Conservation (phyloP, 2,329 filamentous ascomycete species). For the Sporothrix phasma region DNA sequence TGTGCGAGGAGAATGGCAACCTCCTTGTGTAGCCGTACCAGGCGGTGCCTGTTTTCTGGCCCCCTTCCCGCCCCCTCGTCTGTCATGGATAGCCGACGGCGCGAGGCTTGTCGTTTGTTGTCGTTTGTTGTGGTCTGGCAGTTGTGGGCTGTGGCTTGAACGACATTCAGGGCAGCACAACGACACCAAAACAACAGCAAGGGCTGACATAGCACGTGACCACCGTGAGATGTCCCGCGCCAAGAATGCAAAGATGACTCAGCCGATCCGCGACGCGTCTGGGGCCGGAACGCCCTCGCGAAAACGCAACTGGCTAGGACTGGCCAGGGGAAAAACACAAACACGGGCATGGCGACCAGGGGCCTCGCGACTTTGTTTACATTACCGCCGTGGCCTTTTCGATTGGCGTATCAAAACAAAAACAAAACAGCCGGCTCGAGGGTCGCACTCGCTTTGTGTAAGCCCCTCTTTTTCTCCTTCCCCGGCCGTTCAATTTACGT, state of each 20-base stretch:
- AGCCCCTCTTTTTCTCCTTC: slow-evolving; percentile 9
- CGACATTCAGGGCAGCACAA: neutral
- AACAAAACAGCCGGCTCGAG: slow-evolving; percentile 10
- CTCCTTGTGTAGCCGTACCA: neutral
- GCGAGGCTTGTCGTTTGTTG: neutral
- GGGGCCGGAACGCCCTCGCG: neutral
- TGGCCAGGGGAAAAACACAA: neutral
- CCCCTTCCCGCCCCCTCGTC: neutral
- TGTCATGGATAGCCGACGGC: neutral
- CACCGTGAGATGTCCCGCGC: neutral
- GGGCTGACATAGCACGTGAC: neutral
- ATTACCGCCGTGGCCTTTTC: slow-evolving; percentile 13
- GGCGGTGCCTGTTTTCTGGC: neutral
- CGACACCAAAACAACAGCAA: neutral
- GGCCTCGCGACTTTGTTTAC: slow-evolving; percentile 16
- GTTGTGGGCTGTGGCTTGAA: neutral
- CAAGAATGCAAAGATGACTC: neutral
- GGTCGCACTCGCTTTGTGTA: slow-evolving; percentile 3
- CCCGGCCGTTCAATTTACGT: neutral
- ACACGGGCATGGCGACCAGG: neutral
- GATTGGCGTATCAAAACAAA: slow-evolving; percentile 14
- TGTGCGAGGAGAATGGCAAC: slow-evolving; percentile 14
- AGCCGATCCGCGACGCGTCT: neutral
- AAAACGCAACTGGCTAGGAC: neutral
- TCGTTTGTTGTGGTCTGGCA: neutral